These are phyloP conservation scores for Penicillium sp. DNA, from an alignment of 2,329 filamentous ascomycete species.

Conservation along the genomic window DNA sequence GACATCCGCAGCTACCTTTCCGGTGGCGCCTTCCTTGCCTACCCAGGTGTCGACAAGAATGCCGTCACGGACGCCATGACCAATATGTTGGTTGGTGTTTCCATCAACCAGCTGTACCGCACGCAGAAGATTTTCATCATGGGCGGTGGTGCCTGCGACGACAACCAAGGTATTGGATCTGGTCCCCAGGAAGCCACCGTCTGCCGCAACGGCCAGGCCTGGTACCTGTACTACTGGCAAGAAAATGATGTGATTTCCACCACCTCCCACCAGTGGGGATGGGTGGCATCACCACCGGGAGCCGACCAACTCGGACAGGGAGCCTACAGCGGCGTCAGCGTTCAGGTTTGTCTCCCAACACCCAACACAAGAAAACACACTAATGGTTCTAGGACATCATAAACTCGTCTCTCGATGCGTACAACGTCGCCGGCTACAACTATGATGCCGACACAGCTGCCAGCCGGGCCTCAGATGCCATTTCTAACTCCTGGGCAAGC, in stretches of 20 bases:
- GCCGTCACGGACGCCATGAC: conserved; percentile 14
- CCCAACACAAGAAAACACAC: background rate
- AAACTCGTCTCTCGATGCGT: conserved; percentile 18
- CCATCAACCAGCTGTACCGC: conserved; percentile 16
- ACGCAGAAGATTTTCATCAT: conserved; percentile 17
- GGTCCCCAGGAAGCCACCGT: conserved; percentile 7
- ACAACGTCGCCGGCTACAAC: conserved; percentile 12
- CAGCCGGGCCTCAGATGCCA: conserved; percentile 8
- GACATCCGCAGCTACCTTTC: conserved; percentile 16
- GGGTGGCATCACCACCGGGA: conserved; percentile 10
- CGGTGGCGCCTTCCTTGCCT: conserved; percentile 12
- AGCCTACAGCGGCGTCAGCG: conserved; percentile 2
- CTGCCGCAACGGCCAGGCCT: conserved; percentile 15
- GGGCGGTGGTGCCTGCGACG: conserved; percentile 15
- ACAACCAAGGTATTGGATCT: conserved; percentile 13
- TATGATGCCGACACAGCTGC: conserved; percentile 2
- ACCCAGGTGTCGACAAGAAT: conserved; percentile 13
- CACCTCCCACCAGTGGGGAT: conserved; percentile 15
- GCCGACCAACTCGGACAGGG: conserved; percentile 7
- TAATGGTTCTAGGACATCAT: conserved; percentile 9
- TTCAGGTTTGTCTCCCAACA: background rate
- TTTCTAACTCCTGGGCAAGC: conserved; percentile 8
- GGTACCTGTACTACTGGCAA: conserved; percentile 21
- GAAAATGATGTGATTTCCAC: conserved; percentile 9
- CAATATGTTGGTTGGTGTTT: conserved; percentile 10